Conservation (phyloP, 1,139 yeast species). For the Yamadazyma diddensiae region DNA sequence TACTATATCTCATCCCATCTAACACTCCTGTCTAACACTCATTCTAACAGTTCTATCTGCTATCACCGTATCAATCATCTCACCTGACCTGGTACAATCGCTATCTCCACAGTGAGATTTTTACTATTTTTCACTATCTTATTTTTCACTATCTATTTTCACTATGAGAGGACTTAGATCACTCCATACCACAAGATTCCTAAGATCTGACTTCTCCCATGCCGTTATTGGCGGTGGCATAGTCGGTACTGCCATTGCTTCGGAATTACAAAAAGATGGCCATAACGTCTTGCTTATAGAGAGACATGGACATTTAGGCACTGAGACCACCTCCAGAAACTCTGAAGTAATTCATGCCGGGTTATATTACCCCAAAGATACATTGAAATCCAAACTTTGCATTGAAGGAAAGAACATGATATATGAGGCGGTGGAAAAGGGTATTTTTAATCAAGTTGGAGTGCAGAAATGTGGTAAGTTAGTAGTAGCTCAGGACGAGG, state of each 20-base stretch:
- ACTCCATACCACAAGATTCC: slow-evolving; percentile 4
- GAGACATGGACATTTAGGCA: slow-evolving; percentile 61
- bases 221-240: slow-evolving; percentile 86
- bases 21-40: too few relatives aligned
- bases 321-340: slow-evolving; percentile 82
- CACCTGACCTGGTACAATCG: too few relatives aligned
- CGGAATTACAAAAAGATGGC: slow-evolving; percentile 50
- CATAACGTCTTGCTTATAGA: slow-evolving; percentile 64
- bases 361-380: slow-evolving; percentile 67
- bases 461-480: slow-evolving; percentile 75
- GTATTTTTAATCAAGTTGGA: slow-evolving; percentile 45
- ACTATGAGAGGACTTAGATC: slow-evolving; percentile 3
- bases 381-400: slow-evolving; percentile 68
- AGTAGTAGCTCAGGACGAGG: slow-evolving; percentile 77
- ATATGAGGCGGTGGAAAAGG: slow-evolving; percentile 47
- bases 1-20: too few relatives aligned
- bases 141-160: too few relatives aligned
- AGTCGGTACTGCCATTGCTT: slow-evolving; percentile 80
- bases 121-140: too few relatives aligned
- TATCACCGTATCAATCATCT: too few relatives aligned
- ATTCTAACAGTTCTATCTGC: too few relatives aligned
- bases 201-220: slow-evolving; percentile 62
- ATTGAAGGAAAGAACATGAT: slow-evolving; percentile 69
- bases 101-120: too few relatives aligned
- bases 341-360: slow-evolving; percentile 96